Conservation (phyloP, 2,329 filamentous ascomycete species). For the Didymosphaeria variabile region DNA sequence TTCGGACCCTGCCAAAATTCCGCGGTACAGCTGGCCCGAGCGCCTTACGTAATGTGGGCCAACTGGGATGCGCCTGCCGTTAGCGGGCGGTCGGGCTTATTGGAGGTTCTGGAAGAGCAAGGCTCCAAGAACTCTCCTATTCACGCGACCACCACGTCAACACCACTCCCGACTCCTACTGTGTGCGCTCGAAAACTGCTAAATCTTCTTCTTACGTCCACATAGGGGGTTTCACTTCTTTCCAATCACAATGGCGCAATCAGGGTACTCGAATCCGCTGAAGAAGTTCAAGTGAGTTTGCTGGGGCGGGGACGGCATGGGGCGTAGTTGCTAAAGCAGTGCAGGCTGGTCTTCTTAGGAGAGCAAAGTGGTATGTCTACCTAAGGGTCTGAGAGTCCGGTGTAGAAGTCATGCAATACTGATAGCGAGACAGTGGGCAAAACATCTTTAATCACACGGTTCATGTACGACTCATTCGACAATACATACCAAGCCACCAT, state of each 20-base stretch:
- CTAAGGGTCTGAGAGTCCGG: not conserved
- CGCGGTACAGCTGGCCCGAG: not conserved
- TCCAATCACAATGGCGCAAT: slow-evolving; percentile 76
- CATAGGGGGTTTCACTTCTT: slow-evolving; percentile 18
- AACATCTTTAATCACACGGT: slow-evolving; percentile 96
- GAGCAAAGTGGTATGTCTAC: slow-evolving; percentile 90
- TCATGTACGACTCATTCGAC: slow-evolving; percentile 99
- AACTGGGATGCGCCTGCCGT: not conserved
- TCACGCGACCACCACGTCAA: slow-evolving; percentile 14
- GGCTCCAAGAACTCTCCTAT: slow-evolving; percentile 21
- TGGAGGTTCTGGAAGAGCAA: slow-evolving; percentile 5
- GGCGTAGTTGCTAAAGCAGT: slow-evolving; percentile 42
- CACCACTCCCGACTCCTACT: slow-evolving; percentile 13
- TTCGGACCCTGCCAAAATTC: slow-evolving; percentile 15
- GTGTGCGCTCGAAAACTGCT: slow-evolving; percentile 11
- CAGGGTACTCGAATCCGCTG: slow-evolving; percentile 93
- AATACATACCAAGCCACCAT: slow-evolving; percentile 99
- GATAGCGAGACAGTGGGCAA: slow-evolving; percentile 78
- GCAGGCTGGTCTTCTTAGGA: slow-evolving; percentile 92
- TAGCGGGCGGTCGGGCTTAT: slow-evolving; percentile 4
- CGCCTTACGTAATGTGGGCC: not conserved
- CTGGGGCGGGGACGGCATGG: slow-evolving; percentile 17
- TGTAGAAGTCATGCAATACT: slow-evolving; percentile 18
- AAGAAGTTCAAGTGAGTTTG: slow-evolving; percentile 96
- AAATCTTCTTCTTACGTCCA: slow-evolving; percentile 11